Percentiles rank a stretch among this genome's conserved stretches.
Evolutionary conservation across 345 rosid genomes (phyloP).

Genomic region (Aquilaria sinensis): DNA sequence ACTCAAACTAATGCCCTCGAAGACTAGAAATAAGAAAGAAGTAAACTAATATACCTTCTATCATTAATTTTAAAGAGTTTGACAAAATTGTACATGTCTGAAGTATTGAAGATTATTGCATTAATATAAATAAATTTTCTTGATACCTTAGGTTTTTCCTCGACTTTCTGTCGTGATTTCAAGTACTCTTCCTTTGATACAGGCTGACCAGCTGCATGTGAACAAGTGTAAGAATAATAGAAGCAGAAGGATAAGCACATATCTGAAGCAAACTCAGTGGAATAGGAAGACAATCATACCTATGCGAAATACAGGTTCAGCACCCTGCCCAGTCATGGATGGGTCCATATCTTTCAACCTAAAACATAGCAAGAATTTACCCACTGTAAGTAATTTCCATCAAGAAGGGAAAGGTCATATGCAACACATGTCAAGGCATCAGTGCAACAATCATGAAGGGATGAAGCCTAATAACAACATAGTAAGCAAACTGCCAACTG

Average conservation of each 20-base stretch:
- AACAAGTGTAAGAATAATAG: not conserved
- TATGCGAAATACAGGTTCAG: slow-evolving; percentile 81
- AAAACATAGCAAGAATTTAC: slow-evolving; percentile 4
- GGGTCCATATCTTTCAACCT: slow-evolving; percentile 81
- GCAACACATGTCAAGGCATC: too few relatives aligned
- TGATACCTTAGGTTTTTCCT: slow-evolving; percentile 76
- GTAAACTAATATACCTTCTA: too few relatives aligned
- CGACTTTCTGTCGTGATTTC: slow-evolving; percentile 43
- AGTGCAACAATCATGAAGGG: too few relatives aligned
- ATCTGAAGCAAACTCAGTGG: not conserved
- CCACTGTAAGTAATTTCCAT: too few relatives aligned
- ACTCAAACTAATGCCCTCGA: not conserved
- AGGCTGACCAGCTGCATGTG: slow-evolving; percentile 44
- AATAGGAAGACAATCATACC: slow-evolving; percentile 25
- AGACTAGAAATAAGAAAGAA: not conserved
- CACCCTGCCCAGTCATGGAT: slow-evolving; percentile 63
- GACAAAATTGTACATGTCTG: too few relatives aligned
- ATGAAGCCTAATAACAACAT: too few relatives aligned
- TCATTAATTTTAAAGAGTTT: not conserved
- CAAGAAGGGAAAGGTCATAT: too few relatives aligned
- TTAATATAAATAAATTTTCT: not conserved
- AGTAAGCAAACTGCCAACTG: too few relatives aligned
- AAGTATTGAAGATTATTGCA: too few relatives aligned
- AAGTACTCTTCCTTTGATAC: slow-evolving; percentile 66
- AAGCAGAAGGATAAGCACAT: slow-evolving; percentile 9